Percentiles rank a stretch among this genome's conserved stretches.
Evolutionary conservation across 352 stramenopile species (phyloP).

Genomic region (Globisporangium iwayamae): DNA sequence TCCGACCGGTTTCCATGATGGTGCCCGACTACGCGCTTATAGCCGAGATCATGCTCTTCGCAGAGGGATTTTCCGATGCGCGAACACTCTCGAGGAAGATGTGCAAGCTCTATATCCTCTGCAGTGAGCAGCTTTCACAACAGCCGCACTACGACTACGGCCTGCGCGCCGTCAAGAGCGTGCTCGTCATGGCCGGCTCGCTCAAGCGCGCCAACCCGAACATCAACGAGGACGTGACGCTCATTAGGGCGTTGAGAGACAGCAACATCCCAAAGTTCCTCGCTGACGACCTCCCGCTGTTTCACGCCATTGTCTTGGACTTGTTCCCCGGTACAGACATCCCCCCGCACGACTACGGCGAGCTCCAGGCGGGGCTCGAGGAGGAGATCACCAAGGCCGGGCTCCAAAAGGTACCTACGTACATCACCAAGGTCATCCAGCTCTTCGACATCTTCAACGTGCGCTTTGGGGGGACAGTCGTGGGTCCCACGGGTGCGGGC

Average conservation of each 20-base stretch:
- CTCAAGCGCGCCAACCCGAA: slow-evolving; percentile 81
- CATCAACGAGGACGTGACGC: slow-evolving; percentile 85
- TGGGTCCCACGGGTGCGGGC: slow-evolving; percentile 78
- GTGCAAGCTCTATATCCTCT: slow-evolving; percentile 93
- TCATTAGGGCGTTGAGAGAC: slow-evolving; percentile 87
- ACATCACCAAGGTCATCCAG: slow-evolving; percentile 93
- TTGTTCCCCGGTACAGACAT: slow-evolving; percentile 88
- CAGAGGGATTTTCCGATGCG: slow-evolving; percentile 93
- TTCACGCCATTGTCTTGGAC: slow-evolving; percentile 90
- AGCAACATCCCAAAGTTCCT: slow-evolving; percentile 96
- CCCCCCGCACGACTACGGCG: slow-evolving; percentile 80
- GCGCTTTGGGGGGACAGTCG: slow-evolving; percentile 88
- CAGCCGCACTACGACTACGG: slow-evolving; percentile 96
- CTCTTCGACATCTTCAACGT: slow-evolving; percentile 95
- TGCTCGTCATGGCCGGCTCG: slow-evolving; percentile 90
- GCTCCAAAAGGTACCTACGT: slow-evolving; percentile 68
- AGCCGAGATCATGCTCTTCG: slow-evolving; percentile 96
- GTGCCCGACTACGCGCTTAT: slow-evolving; percentile 95
- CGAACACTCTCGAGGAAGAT: slow-evolving; percentile 94
- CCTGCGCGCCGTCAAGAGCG: slow-evolving; percentile 89
- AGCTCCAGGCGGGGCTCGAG: slow-evolving; percentile 68
- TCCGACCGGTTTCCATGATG: slow-evolving; percentile 96
- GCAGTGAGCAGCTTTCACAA: slow-evolving; percentile 91
- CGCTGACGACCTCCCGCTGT: slow-evolving; percentile 88
- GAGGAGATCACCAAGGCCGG: slow-evolving; percentile 55